Evolutionary conservation across 768 basidiomycete species (phyloP), one percentile per base, ranked within the genome.

Genomic region (Clitopilus hobsonii): DNA sequence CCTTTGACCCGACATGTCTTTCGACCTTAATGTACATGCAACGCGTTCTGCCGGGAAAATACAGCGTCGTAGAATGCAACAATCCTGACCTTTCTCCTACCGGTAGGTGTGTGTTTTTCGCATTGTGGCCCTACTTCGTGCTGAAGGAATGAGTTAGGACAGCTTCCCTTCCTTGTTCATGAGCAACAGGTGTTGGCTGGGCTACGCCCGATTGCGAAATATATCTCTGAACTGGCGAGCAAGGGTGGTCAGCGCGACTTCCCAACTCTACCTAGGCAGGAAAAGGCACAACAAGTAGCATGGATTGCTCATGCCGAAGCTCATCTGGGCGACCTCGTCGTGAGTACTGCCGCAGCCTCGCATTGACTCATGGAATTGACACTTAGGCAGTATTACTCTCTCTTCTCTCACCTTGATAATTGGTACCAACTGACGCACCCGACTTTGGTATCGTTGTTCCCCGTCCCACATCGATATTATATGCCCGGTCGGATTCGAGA

Each of bases 1-100:
- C 89, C 2, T 73, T 84, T 48, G 88, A 92, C 54, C 80, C 88
- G 0, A 66, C 75, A 14, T 89, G 84, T 65, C 72, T 89, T 20
- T 80, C 84, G 3, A 78, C 88, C 0, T 69, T 88, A 4, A 68
- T 91, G 41, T 85, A 84, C 62, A 79, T 91, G 24, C 89, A 91
- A 64, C 68, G 86, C 22, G 70, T 80, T 13, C 74, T 88, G 47
- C 88, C 90, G 1, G 86, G 84, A n/a, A 73, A 79, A 61, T 92
- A 88, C 67, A 69, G 67, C 16, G 68, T 92, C 24, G 70, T 73
- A 29, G 80, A 84, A 68, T 86, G 81, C 62, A 75, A 78, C 3
- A 82, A 88, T 66, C 85, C 88, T 7, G 88, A 91, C 70, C 57
- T 77, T 20, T 89, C 90, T 49, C 88, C 90, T 13, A 83, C 75